Base-by-base conservation (phyloP, 1,284 basidiomycete genomes). In the Rhodofomes roseus region DNA sequence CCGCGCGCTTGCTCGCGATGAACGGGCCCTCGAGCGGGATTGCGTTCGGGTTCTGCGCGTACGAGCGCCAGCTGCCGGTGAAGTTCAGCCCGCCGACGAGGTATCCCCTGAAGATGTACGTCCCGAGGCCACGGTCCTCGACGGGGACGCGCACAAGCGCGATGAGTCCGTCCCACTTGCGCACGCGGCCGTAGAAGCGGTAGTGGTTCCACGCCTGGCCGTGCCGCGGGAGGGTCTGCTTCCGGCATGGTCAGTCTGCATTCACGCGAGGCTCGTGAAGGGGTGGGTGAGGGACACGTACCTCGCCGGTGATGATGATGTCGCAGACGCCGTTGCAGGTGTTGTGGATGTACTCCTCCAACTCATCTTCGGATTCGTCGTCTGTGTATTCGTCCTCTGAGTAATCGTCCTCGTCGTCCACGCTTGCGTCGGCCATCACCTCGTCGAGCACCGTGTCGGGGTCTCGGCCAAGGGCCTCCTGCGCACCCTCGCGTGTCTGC, bases 61-160 rank as follows among this genome's bases (percentile, higher is more conserved):
- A 70, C 25, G 71, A 71, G 22, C 88, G 77, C 89, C 89, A 90
- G 57, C 82, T 85, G 8, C 89, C 89, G 14, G 89, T 85, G 63
- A 90, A 81, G 59, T 81, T 87, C 62, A 80, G 74, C 14, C 80
- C 81, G 0, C 83, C 87, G 14, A 86, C 78, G 48, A 91, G 62
- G 67, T 90, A 90, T 2, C 89, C 89, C 37, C 84, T 87, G 65
- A 91, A 85, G 54, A 90, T 78, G 68, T 80, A 77, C 11, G 76
- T 68, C 48, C 81, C 81, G 29, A 65, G 68, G 43, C 44, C 56
- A 16, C 63, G 65, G 39, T 65, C 60, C 27, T 58, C 29, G 54
- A 79, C 77, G 18, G 79, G 79, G 39, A 80, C 68, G 43, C 87
- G 77, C 57, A 90, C 70, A 41, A 89, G 76, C 7, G 83, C 85